Evolutionary conservation across 345 rosid genomes (phyloP), one percentile per base, ranked within the genome.

Genomic region (Sonneratia alba): DNA sequence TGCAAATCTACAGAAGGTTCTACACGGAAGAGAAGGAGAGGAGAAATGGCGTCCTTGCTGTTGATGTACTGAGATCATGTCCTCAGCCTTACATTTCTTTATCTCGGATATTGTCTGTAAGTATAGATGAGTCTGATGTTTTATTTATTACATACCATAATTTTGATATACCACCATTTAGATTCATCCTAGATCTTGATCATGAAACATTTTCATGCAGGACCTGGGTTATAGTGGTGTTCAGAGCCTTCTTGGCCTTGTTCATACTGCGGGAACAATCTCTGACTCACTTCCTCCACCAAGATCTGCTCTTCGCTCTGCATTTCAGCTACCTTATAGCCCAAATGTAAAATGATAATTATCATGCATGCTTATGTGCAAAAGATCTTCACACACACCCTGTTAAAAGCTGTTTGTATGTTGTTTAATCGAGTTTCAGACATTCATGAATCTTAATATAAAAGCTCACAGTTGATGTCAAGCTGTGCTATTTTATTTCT

Each of bases 11-110:
- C 45, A 70, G 94, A 78, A 87, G 84, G 73, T 89, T 87, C 73
- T 93, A 93, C 67, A 34, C 87, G 1, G 89, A 87, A 80, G 89
- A 89, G 74, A 84, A 83, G 76, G 96, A 91, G 79, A 80, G 69
- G 72, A 73, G 76, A 24, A 83, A 84, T 68, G 97, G 96, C 70
- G 92, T 93, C 71, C 74, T 88, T n/a, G 88, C 92, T 19, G 81
- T 93, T 70, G 70, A 47, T 71, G 78, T 86, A 74, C 76, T 83
- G 36, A 87, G 80, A 78, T 66, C 79, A 73, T 78, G 63, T 74
- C 70, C 75, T 65, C 97, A 88, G 74, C 97, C 96, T 19, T 86
- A 73, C 74, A 73, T 79, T 69, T 72, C 72, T 72, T 71, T 91
- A 86, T 92, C 89, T 67, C 66, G 74, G 73, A 72, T 87, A 81